A percentile compares a stretch with the other conserved stretches of the same genome.
These are phyloP conservation scores for Leucaena leucocephala DNA, from an alignment of 306 rosid genomes.

Conservation along the genomic window DNA sequence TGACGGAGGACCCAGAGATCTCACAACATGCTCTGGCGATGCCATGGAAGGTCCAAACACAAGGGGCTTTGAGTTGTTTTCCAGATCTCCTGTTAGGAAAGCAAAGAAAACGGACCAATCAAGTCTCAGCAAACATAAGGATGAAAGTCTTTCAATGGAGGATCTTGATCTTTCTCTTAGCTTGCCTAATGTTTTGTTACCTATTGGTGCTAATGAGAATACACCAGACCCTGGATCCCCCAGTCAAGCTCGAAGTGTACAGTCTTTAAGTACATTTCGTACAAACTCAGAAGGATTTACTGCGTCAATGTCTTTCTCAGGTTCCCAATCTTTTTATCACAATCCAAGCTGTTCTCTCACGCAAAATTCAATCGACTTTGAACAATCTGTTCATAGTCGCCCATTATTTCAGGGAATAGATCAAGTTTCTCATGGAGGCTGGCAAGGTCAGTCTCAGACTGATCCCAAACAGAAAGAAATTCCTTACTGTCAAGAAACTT, in stretches of 20 bases:
- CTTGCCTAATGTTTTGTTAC: conserved; percentile 91
- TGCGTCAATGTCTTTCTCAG: conserved; percentile 89
- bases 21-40: conserved; percentile 46
- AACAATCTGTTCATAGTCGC: conserved; percentile 91
- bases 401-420: conserved; percentile 92
- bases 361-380: conserved; percentile 82
- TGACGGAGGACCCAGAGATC: conserved; percentile 59
- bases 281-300: conserved; percentile 92
- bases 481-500: conserved; percentile 62
- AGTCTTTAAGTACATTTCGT: conserved; percentile 75
- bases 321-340: conserved; percentile 93
- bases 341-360: conserved; percentile 96
- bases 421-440: conserved; percentile 54
- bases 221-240: conserved; percentile 77
- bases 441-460: conserved; percentile 83
- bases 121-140: conserved; percentile 53
- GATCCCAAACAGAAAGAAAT: conserved; percentile 78
- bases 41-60: conserved; percentile 86
- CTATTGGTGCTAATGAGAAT: conserved; percentile 73
- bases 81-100: conserved; percentile 79
- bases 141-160: conserved; percentile 60
- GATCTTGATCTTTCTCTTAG: conserved; percentile 93
- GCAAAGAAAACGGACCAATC: conserved; percentile 57
- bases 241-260: conserved; percentile 78
- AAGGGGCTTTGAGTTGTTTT: conserved; percentile 85